phyloP scores from a whole-genome alignment of 1,284 basidiomycete genomes.

The Mrakiaceae sp. region DNA sequence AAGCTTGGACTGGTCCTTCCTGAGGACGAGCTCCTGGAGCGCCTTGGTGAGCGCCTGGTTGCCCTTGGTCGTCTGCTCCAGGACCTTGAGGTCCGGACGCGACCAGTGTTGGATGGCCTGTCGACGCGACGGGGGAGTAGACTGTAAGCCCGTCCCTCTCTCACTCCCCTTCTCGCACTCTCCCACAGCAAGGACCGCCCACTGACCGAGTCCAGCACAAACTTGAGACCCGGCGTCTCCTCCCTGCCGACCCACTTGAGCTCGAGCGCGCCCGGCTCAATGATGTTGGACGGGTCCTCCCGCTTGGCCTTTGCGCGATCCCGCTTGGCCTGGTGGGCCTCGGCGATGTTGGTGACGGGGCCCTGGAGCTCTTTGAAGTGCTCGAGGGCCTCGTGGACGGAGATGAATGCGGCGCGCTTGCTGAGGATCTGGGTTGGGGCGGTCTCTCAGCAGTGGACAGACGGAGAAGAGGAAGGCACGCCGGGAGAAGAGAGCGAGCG shows the following conservation, averaged over 20 bases:
- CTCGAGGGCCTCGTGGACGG: conserved; percentile 11
- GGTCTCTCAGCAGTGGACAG: conserved; percentile 3
- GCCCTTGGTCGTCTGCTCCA: conserved; percentile 2
- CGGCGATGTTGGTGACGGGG: conserved; percentile 4
- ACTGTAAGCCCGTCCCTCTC: not conserved
- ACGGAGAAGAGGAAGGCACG: not conserved
- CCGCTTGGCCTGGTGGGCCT: not conserved
- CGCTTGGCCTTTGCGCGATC: not conserved
- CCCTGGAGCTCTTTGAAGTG: conserved; percentile 9
- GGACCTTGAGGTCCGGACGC: not conserved
- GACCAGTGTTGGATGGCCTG: conserved; percentile 12
- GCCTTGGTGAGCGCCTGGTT: conserved; percentile 9
- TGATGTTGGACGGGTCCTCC: conserved; percentile 4
- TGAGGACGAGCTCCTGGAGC: conserved; percentile 2
- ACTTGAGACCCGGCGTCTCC: not conserved
- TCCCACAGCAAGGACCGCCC: not conserved
- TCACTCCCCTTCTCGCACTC: too few relatives aligned
- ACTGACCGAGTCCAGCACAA: conserved; percentile 8
- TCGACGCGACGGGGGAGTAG: not conserved
- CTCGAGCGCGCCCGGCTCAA: conserved; percentile 1
- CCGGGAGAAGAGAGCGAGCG: not conserved
- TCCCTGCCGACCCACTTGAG: not conserved
- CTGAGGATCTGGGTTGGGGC: conserved; percentile 10
- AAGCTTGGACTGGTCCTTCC: not conserved
- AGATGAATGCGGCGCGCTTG: conserved; percentile 10